A percentile compares a stretch with the other conserved stretches of the same genome.
phyloP scores from a whole-genome alignment of 2,329 filamentous ascomycete genomes.

The Neonectria neomacrospora region DNA sequence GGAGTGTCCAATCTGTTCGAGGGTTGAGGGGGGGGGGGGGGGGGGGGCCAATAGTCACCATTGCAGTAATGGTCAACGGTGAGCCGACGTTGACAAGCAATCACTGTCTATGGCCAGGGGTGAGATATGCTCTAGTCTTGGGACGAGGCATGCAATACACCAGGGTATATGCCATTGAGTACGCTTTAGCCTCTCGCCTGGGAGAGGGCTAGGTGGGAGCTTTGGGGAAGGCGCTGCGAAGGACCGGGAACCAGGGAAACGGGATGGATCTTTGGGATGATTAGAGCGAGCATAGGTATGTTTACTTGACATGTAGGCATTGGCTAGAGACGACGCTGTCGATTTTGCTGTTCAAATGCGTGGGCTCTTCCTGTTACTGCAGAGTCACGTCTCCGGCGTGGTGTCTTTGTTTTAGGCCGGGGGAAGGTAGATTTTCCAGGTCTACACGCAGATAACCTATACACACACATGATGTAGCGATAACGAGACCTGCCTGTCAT shows the following conservation, averaged over 20 bases:
- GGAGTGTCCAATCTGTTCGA: constrained; percentile 66
- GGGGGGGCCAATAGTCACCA: neutral
- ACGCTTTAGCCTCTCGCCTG: constrained; percentile 15
- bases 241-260: constrained; percentile 23
- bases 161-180: constrained; percentile 9
- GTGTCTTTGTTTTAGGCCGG: neutral
- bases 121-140: neutral
- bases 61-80: neutral
- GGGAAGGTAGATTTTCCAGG: neutral
- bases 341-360: neutral
- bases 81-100: constrained; percentile 10
- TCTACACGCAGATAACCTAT: neutral
- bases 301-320: constrained; percentile 19
- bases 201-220: constrained; percentile 13
- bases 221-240: constrained; percentile 32
- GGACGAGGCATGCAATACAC: constrained; percentile 4
- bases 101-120: constrained; percentile 6
- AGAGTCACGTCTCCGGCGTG: neutral
- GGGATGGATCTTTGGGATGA: constrained; percentile 32
- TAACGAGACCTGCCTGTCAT: neutral
- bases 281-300: constrained; percentile 39
- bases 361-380: too few species aligned
- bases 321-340: constrained; percentile 13
- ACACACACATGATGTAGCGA: neutral
- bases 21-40: constrained; percentile 35